These are phyloP conservation scores for Lactarius indigo DNA, from an alignment of 768 basidiomycete species.

Conservation along the genomic window DNA sequence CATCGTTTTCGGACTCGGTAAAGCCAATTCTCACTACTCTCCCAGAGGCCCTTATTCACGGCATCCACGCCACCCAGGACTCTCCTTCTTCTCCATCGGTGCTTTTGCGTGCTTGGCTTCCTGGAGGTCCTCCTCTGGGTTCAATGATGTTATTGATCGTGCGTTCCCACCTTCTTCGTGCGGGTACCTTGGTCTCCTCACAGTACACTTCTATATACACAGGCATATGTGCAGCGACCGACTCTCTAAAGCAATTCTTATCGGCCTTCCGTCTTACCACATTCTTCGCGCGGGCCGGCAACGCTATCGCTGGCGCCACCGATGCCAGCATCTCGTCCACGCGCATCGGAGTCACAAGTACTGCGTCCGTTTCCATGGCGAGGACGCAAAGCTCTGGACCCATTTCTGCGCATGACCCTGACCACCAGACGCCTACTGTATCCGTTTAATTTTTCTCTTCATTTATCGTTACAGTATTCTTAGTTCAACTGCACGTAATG, in stretches of 20 bases:
- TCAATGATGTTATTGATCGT: not conserved
- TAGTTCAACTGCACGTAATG: not conserved
- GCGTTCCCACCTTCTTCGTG: not conserved
- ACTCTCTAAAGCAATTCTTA: not conserved
- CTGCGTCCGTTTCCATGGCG: not conserved
- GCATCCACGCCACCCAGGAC: not conserved
- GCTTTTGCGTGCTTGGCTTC: not conserved
- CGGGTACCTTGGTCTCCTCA: not conserved
- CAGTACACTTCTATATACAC: not conserved
- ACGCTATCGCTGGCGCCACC: not conserved
- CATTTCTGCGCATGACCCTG: not conserved
- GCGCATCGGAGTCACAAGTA: not conserved
- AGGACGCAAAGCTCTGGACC: not conserved
- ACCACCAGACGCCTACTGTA: not conserved
- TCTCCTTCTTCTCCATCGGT: not conserved
- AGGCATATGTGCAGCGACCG: not conserved
- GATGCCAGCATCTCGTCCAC: not conserved
- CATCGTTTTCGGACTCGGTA: not conserved
- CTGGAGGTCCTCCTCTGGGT: not conserved
- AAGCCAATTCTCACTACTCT: not conserved
- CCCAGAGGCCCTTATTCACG: not conserved
- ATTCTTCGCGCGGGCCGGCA: not conserved
- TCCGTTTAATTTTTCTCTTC: not conserved
- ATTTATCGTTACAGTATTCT: not conserved
- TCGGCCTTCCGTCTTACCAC: not conserved